Percentiles rank a stretch among this genome's conserved stretches.
Conservation (phyloP, 2,329 filamentous ascomycete genomes). For the Geosmithia morbida region DNA sequence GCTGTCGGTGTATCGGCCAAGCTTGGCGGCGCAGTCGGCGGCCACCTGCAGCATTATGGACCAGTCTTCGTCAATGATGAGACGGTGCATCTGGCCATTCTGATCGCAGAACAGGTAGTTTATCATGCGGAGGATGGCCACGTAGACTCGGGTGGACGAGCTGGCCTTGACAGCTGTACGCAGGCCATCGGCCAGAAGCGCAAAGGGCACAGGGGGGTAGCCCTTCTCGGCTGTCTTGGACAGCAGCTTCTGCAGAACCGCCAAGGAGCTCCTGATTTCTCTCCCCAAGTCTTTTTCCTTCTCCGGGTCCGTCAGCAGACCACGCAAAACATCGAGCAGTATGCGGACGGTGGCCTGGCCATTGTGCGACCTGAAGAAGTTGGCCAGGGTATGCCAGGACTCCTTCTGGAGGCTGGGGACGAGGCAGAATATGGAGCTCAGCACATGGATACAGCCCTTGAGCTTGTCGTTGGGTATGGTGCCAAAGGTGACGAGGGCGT, state of each 20-base stretch:
- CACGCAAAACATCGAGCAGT: slow-evolving; percentile 45
- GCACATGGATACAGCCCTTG: slow-evolving; percentile 50
- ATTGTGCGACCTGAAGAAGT: slow-evolving; percentile 60
- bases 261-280: slow-evolving; percentile 47
- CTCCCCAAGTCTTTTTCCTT: slow-evolving; percentile 36
- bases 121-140: slow-evolving; percentile 34
- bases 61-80: slow-evolving; percentile 54
- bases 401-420: slow-evolving; percentile 45
- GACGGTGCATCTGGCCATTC: slow-evolving; percentile 34
- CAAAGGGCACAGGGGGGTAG: slow-evolving; percentile 44
- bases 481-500: slow-evolving; percentile 58
- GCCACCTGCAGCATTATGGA: slow-evolving; percentile 44
- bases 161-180: slow-evolving; percentile 31
- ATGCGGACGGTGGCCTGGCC: slow-evolving; percentile 54
- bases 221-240: slow-evolving; percentile 43
- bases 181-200: slow-evolving; percentile 42
- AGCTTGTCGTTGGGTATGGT: slow-evolving; percentile 50
- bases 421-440: slow-evolving; percentile 58
- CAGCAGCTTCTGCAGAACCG: slow-evolving; percentile 48
- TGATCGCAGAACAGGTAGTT: slow-evolving; percentile 40
- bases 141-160: slow-evolving; percentile 27
- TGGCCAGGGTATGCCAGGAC: slow-evolving; percentile 56
- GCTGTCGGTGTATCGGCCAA: slow-evolving; percentile 4
- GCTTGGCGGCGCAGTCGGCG: slow-evolving; percentile 26
- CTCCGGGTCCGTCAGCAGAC: slow-evolving; percentile 26